Conservation (phyloP, 345 rosid species). For the Aquilaria malaccensis region DNA sequence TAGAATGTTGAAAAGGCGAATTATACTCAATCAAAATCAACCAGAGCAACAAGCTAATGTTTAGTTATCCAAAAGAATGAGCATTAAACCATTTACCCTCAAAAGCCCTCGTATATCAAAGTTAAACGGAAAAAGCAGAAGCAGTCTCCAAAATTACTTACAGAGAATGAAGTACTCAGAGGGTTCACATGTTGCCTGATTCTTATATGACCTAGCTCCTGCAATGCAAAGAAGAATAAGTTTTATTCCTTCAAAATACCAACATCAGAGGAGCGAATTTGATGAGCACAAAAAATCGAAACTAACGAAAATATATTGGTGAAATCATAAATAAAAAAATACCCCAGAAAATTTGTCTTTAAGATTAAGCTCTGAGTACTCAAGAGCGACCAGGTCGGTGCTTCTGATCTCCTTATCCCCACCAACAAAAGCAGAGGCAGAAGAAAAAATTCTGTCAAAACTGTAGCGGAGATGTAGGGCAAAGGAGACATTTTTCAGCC, state of each 20-base stretch:
- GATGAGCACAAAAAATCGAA: not conserved
- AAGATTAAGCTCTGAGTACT: conserved; percentile 77
- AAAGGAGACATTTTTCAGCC: conserved; percentile 12
- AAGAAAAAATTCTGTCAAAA: conserved; percentile 10
- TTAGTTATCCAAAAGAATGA: not conserved
- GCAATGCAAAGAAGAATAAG: conserved; percentile 10
- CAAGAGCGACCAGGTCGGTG: conserved; percentile 60
- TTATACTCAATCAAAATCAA: not conserved
- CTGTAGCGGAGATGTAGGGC: conserved; percentile 13
- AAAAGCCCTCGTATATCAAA: not conserved
- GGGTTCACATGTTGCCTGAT: conserved; percentile 97
- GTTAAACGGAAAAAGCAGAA: not conserved
- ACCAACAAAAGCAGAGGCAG: conserved; percentile 16
- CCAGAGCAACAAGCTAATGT: too few species aligned
- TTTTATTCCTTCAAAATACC: not conserved
- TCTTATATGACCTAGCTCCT: conserved; percentile 78
- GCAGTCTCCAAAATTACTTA: conserved; percentile 21
- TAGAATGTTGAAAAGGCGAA: not conserved
- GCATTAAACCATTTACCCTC: not conserved
- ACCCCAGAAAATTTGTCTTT: conserved; percentile 51
- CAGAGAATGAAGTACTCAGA: conserved; percentile 72
- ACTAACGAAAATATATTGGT: not conserved
- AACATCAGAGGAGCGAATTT: not conserved
- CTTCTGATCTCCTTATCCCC: conserved; percentile 34
- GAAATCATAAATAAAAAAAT: not conserved